A percentile compares a stretch with the other conserved stretches of the same genome.
phyloP scores from a whole-genome alignment of 2,329 filamentous ascomycete species.

The Teratosphaeria zuluensis region DNA sequence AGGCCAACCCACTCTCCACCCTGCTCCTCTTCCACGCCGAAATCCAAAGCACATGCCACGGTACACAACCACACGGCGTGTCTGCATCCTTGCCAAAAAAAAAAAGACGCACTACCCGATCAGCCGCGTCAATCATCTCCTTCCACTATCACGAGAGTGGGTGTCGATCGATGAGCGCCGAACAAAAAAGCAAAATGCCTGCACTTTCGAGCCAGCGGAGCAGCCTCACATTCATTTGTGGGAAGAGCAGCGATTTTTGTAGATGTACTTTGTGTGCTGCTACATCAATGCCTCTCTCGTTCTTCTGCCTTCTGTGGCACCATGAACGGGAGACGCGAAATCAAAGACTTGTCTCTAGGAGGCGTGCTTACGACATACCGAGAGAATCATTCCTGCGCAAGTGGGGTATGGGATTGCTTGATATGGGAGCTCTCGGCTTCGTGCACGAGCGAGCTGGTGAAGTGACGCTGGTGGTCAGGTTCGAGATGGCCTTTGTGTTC shows the following conservation, averaged over 20 bases:
- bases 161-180: conserved; percentile 50
- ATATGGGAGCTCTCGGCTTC: conserved; percentile 3
- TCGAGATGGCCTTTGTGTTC: conserved; percentile 5
- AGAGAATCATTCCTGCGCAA: conserved; percentile 42
- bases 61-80: conserved; percentile 42
- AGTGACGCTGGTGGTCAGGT: conserved; percentile 14
- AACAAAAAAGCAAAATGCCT: conserved; percentile 27
- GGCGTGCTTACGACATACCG: conserved; percentile 68
- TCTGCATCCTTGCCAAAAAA: conserved; percentile 18
- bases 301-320: conserved; percentile 3
- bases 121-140: conserved; percentile 59
- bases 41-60: conserved; percentile 33
- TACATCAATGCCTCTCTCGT: conserved; percentile 50
- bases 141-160: conserved; percentile 32
- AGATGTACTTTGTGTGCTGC: conserved; percentile 86
- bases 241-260: conserved; percentile 71
- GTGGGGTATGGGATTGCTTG: conserved; percentile 11
- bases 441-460: conserved; percentile 11
- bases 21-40: conserved; percentile 36
- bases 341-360: conserved; percentile 86
- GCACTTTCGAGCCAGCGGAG: conserved; percentile 7
- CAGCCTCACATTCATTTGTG: conserved; percentile 16
- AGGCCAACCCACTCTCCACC: conserved; percentile 37
- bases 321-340: conserved; percentile 54
- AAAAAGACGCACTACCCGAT: conserved; percentile 33